A percentile compares a stretch with the other conserved stretches of the same genome.
These are phyloP conservation scores for Symbiodinium natans DNA, from an alignment of 73 alveolate species.

Conservation along the genomic window DNA sequence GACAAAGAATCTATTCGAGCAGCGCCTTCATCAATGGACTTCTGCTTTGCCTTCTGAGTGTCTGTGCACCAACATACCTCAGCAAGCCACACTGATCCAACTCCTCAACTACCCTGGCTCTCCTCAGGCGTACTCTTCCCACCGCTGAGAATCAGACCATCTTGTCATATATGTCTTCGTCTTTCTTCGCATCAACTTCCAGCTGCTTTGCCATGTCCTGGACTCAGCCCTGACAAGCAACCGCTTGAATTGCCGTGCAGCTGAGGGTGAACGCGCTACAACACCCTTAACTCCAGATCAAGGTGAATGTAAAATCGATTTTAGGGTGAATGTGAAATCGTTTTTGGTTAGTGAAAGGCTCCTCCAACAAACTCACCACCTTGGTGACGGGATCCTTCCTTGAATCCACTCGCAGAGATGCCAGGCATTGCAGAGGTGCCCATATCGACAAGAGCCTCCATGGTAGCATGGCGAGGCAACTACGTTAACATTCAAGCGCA, in stretches of 20 bases:
- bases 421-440: background rate
- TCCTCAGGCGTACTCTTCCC: background rate
- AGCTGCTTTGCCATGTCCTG: slow-evolving; percentile 69
- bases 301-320: too few relatives aligned
- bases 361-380: slow-evolving; percentile 27
- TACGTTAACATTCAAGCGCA: background rate
- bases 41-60: slow-evolving; percentile 3
- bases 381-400: slow-evolving; percentile 32
- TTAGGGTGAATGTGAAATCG: too few relatives aligned
- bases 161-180: slow-evolving; percentile 41
- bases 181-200: slow-evolving; percentile 30
- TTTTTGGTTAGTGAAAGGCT: too few relatives aligned
- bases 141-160: slow-evolving; percentile 2
- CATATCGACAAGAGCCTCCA: background rate
- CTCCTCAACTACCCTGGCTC: background rate
- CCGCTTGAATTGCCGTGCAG: too few relatives aligned
- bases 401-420: slow-evolving; percentile 3
- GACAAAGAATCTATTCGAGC: background rate
- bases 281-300: too few relatives aligned
- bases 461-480: slow-evolving; percentile 11
- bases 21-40: slow-evolving; percentile 12
- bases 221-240: too few relatives aligned
- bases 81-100: background rate
- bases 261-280: too few relatives aligned
- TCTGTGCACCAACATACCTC: slow-evolving; percentile 41